Base-by-base conservation (phyloP, 2,329 filamentous ascomycete genomes). In the Trichophyton simii region DNA sequence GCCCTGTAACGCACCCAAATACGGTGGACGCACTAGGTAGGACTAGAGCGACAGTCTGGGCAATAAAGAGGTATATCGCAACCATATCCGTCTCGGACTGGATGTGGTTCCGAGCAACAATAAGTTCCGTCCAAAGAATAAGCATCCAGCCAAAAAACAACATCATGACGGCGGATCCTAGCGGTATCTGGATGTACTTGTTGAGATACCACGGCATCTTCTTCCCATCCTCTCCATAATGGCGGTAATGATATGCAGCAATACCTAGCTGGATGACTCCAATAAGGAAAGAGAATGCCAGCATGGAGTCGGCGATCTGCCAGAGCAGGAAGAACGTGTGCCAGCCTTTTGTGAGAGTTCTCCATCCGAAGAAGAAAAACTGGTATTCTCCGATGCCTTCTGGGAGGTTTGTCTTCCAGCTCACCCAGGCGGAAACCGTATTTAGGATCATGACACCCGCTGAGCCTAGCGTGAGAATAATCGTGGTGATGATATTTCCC, bases 351-450 rank as follows among this genome's bases (percentile, higher is more conserved):
- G 15, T 57, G 15, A 61, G 50, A 25, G 59, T 61, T 44, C 59
- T 34, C 59, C 59, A 61, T 36, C 59, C 59, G 34, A 61, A 61
- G 50, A 61, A 61, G 59, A 61, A 61, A 31, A 61, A 61, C 36
- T 52, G 59, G 36, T 61, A 61, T 46, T 38, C 46, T 25, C 59
- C 59, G 31, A 61, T 57, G 48, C 59, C 59, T 28, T 61, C 59
- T 28, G 36, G 48, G 44, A 36, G 52, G 31, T 57, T 57, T 44
- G 59, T 61, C 6, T 31, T 44, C 59, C 59, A 61, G 59, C 48
- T 57, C n/a, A 61, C 44, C 59, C 59, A 61, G 5, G 48, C 50
- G 20, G 28, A n/a, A 1, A 61, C 38, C 4, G 59, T 61, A 25
- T 61, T 61, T 25, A 61, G 36, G 15, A 61, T 36, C 34, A 61